Conservation (phyloP, 2,329 filamentous ascomycete genomes). For the Aureobasidium pullulans region DNA sequence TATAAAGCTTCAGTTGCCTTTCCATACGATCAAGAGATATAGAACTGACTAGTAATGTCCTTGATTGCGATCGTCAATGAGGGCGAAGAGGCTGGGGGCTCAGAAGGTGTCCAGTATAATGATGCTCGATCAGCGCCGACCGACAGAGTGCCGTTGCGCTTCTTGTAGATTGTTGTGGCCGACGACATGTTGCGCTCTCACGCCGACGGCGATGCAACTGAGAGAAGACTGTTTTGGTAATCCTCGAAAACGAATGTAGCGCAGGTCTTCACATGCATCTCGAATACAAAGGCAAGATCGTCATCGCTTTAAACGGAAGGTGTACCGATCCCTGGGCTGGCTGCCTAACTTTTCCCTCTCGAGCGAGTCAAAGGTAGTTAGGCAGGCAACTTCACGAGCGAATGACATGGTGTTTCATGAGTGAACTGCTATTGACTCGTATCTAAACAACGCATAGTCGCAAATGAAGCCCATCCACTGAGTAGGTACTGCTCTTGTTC, state of each 20-base stretch:
- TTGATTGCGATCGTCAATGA: conserved; percentile 62
- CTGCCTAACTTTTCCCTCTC: background rate
- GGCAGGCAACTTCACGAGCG: too few relatives aligned
- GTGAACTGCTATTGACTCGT: too few relatives aligned
- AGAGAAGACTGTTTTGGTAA: too few relatives aligned
- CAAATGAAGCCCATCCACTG: too few relatives aligned
- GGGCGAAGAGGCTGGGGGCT: conserved; percentile 53
- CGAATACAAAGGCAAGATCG: background rate
- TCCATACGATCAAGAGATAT: background rate
- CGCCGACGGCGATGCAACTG: conserved; percentile 12
- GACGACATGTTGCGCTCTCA: conserved; percentile 33
- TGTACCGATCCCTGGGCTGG: background rate
- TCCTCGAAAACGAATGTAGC: background rate
- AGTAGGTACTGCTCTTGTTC: too few relatives aligned
- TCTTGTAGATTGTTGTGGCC: conserved; percentile 78
- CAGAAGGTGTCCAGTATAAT: conserved; percentile 73
- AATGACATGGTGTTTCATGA: too few relatives aligned
- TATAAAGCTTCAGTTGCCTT: background rate
- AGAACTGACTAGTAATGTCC: conserved; percentile 69
- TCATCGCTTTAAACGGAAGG: conserved; percentile 8
- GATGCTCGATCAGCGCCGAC: conserved; percentile 65
- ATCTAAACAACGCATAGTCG: too few relatives aligned
- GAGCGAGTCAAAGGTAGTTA: too few relatives aligned
- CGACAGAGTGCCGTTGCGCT: conserved; percentile 81
- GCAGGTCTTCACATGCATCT: background rate